Percentiles rank a stretch among this genome's conserved stretches.
Evolutionary conservation across 2,329 filamentous ascomycete genomes (phyloP).

Genomic region (Chaetoscypha palmicola): DNA sequence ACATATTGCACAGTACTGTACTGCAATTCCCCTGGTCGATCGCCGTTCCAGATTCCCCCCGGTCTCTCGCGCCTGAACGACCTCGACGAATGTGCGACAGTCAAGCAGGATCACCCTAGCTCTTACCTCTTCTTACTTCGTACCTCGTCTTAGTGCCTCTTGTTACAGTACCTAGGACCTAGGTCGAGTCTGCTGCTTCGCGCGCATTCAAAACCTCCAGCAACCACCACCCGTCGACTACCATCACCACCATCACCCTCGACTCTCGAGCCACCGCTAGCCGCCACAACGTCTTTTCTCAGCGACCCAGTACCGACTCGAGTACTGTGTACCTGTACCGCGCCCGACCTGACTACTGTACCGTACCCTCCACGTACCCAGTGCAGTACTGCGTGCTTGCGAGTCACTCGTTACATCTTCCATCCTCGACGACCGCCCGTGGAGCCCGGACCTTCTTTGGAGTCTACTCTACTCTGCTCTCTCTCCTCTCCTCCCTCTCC

Average conservation of each 20-base stretch:
- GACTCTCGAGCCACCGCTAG: slow-evolving; percentile 7
- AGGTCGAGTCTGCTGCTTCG: too few species aligned
- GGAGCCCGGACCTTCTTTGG: not conserved
- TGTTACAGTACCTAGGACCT: too few species aligned
- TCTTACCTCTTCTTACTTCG: too few species aligned
- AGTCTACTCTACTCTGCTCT: not conserved
- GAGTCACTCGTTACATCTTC: too few species aligned
- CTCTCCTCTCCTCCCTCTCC: not conserved
- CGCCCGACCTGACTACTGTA: not conserved
- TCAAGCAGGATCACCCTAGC: not conserved
- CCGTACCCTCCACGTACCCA: too few species aligned
- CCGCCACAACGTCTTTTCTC: slow-evolving; percentile 12
- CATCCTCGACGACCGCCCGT: too few species aligned
- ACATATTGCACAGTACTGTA: not conserved
- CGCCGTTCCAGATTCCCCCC: slow-evolving; percentile 19
- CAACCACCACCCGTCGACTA: slow-evolving; percentile 22
- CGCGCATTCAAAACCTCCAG: slow-evolving; percentile 1
- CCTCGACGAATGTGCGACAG: slow-evolving; percentile 26
- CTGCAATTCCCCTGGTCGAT: slow-evolving; percentile 14
- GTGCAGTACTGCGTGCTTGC: too few species aligned
- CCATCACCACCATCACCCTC: slow-evolving; percentile 11
- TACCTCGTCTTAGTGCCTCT: too few species aligned
- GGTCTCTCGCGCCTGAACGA: slow-evolving; percentile 17
- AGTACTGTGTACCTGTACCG: not conserved
- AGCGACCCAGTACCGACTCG: too few species aligned